These are phyloP conservation scores for Colletotrichum orbiculare DNA, from an alignment of 2,329 filamentous ascomycete genomes.

Conservation along the genomic window DNA sequence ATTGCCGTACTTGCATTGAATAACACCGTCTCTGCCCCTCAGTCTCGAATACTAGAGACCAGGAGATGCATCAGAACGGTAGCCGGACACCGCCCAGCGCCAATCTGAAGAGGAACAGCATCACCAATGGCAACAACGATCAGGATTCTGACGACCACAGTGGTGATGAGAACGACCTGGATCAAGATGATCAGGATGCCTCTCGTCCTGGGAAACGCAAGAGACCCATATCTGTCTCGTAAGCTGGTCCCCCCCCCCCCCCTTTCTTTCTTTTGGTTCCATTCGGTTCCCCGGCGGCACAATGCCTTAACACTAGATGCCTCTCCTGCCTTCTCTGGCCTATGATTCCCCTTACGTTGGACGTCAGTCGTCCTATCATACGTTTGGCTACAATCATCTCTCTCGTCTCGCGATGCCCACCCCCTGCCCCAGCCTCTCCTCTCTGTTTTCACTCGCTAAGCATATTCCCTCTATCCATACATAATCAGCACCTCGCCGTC, in stretches of 20 bases:
- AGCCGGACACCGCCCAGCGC: slow-evolving; percentile 35
- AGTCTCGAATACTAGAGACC: neutral
- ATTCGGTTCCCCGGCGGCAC: slow-evolving; percentile 23
- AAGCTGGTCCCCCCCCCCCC: slow-evolving; percentile 43
- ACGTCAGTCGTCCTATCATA: too few relatives aligned
- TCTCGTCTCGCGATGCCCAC: too few relatives aligned
- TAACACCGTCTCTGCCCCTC: slow-evolving; percentile 2
- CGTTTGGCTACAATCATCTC: too few relatives aligned
- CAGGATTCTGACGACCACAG: slow-evolving; percentile 64
- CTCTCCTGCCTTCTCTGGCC: slow-evolving; percentile 17
- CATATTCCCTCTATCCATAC: too few relatives aligned
- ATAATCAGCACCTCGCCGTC: too few relatives aligned
- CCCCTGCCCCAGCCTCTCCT: too few relatives aligned
- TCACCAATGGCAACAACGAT: slow-evolving; percentile 39
- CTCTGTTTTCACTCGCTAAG: too few relatives aligned
- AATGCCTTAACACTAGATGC: slow-evolving; percentile 27
- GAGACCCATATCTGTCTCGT: slow-evolving; percentile 71
- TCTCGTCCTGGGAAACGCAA: slow-evolving; percentile 66
- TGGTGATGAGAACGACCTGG: slow-evolving; percentile 54
- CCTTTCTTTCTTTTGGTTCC: neutral
- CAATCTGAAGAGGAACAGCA: slow-evolving; percentile 22
- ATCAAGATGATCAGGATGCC: slow-evolving; percentile 57
- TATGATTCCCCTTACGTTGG: slow-evolving; percentile 2
- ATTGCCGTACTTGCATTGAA: slow-evolving; percentile 3
- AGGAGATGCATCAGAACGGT: slow-evolving; percentile 39